These are phyloP conservation scores for Metschnikowia drakensbergensis DNA, from an alignment of 805 yeast genomes.

Conservation along the genomic window DNA sequence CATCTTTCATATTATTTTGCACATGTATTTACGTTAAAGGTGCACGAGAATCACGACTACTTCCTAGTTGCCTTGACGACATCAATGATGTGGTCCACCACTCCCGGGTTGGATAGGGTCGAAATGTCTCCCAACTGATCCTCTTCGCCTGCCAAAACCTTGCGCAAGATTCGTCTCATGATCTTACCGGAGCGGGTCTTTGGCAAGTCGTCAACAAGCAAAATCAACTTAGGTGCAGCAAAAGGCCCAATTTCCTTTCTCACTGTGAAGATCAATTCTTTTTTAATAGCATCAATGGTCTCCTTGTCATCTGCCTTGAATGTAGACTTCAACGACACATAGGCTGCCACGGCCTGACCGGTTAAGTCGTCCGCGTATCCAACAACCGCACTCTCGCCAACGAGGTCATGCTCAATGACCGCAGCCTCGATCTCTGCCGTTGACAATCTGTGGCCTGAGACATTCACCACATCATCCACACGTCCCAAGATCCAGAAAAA, in stretches of 20 bases:
- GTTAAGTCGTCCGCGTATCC: slow-evolving; percentile 94
- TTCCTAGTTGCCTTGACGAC: slow-evolving; percentile 48
- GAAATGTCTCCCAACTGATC: slow-evolving; percentile 90
- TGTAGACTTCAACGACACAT: slow-evolving; percentile 67
- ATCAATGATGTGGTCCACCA: slow-evolving; percentile 71
- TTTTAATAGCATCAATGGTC: slow-evolving; percentile 45
- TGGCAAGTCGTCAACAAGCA: slow-evolving; percentile 87
- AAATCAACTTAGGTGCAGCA: slow-evolving; percentile 90
- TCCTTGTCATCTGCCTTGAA: slow-evolving; percentile 44
- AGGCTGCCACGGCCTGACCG: slow-evolving; percentile 96
- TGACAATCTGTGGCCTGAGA: slow-evolving; percentile 95
- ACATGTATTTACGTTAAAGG: background rate
- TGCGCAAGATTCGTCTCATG: slow-evolving; percentile 96
- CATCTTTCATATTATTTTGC: background rate
- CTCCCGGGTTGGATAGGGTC: slow-evolving; percentile 81
- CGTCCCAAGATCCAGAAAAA: slow-evolving; percentile 98
- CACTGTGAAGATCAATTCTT: slow-evolving; percentile 80
- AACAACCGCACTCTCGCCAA: slow-evolving; percentile 95
- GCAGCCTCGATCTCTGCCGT: slow-evolving; percentile 98
- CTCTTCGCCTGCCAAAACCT: slow-evolving; percentile 86
- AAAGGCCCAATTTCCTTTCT: slow-evolving; percentile 90
- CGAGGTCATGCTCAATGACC: slow-evolving; percentile 69
- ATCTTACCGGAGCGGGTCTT: slow-evolving; percentile 98
- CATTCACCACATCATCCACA: slow-evolving; percentile 97
- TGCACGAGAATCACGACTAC: slow-evolving; percentile 2